A percentile compares a stretch with the other conserved stretches of the same genome.
These are phyloP conservation scores for Phytophthora lateralis DNA, from an alignment of 352 stramenopile genomes.

Conservation along the genomic window DNA sequence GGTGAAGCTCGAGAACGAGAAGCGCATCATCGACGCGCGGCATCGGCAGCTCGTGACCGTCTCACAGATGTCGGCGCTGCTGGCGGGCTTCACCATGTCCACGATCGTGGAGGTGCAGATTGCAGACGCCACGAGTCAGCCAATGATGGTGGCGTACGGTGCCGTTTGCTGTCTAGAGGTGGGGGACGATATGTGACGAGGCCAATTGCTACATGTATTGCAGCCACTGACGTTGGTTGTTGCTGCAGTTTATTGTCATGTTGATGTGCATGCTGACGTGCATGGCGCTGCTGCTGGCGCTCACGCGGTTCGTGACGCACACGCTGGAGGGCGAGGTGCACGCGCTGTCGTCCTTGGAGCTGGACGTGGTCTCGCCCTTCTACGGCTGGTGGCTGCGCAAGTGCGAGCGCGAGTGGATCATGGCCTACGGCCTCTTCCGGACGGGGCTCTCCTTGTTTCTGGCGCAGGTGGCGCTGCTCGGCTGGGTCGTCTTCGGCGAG, in stretches of 20 bases:
- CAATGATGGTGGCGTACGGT: slow-evolving; percentile 62
- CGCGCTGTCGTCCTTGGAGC: slow-evolving; percentile 50
- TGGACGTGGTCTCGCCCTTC: slow-evolving; percentile 77
- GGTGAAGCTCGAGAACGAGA: slow-evolving; percentile 85
- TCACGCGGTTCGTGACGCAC: slow-evolving; percentile 80
- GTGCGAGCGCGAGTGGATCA: slow-evolving; percentile 72
- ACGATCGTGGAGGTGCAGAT: slow-evolving; percentile 79
- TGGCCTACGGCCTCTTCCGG: slow-evolving; percentile 72
- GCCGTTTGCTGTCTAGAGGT: slow-evolving; percentile 52
- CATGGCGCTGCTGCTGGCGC: slow-evolving; percentile 69
- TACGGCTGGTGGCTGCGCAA: slow-evolving; percentile 66
- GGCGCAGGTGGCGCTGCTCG: slow-evolving; percentile 54
- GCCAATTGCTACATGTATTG: no score
- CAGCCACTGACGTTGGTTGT: no score
- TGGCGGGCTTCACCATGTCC: slow-evolving; percentile 76
- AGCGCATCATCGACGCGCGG: slow-evolving; percentile 76
- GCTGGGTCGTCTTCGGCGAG: slow-evolving; percentile 66
- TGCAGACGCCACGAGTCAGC: slow-evolving; percentile 43
- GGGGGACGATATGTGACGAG: slow-evolving; percentile 15
- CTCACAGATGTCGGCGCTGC: slow-evolving; percentile 67
- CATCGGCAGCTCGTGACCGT: slow-evolving; percentile 71
- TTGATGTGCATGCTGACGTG: slow-evolving; percentile 73
- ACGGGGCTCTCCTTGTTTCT: slow-evolving; percentile 42
- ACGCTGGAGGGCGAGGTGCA: slow-evolving; percentile 76
- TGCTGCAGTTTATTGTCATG: slow-evolving; percentile 63